Base-by-base conservation (phyloP, 306 rosid species). In the Amphicarpaea edgeworthii region DNA sequence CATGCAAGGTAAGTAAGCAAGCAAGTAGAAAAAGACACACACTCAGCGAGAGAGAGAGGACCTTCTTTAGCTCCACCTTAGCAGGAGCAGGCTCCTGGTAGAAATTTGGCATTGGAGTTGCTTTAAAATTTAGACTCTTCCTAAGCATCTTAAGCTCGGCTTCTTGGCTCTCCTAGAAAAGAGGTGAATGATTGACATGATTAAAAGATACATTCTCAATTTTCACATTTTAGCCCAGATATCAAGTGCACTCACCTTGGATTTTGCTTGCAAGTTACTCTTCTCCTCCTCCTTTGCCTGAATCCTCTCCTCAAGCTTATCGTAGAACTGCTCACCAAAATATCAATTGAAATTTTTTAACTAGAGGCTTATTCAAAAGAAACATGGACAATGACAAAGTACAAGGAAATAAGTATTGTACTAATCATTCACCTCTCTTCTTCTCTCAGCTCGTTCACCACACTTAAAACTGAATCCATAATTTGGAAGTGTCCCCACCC, bases 391-490 rank as follows among this genome's bases (percentile, higher is more conserved):
- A 7, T 23, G 46, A 65, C 19, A 61, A 32, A 70, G 32, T 62
- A 69, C 24, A 23, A 38, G 41, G 51, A 72, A 79, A 65, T 23
- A 28, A 30, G 11, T n/a, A 21, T 21, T 75, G 54, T 65, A 46
- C 57, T 34, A 45, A 83, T 83, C 82, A 82, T 88, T 84, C 42
- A 90, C 99, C 99, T 92, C 99, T 84, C 24, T 95, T 79, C 99
- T 88, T 83, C 89, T 92, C 83, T 90, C 97, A 77, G 99, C 99
- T 69, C 99, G 91, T 81, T 92, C 96, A 79, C 81, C 92, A 37
- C 99, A 95, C 86, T 40, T 90, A 83, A 95, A 95, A 81, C 92
- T 95, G 91, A 95, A 95, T 57, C 91, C 96, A 77, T 92, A 95
- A 63, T 89, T 88, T 34, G 99, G 99, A 83, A 92, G 93, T 76